phyloP scores from a whole-genome alignment of 2,329 filamentous ascomycete species.

The Penicillium verrucosum region DNA sequence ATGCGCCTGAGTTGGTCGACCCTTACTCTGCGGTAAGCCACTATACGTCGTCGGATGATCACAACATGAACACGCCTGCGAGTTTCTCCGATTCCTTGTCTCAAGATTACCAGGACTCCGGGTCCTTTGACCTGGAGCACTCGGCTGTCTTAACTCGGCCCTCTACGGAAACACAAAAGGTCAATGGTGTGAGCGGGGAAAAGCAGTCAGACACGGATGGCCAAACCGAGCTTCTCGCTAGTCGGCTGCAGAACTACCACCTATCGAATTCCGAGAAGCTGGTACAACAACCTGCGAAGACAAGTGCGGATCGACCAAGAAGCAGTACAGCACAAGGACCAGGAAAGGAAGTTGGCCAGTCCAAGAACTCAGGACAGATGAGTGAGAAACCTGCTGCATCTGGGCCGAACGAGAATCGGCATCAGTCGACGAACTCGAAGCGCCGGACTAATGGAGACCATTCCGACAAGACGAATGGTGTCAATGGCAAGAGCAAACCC shows the following conservation, averaged over 20 bases:
- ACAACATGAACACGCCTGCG: slow-evolving; percentile 36
- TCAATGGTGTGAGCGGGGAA: slow-evolving; percentile 11
- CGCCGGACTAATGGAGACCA: slow-evolving; percentile 33
- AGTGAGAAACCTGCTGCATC: slow-evolving; percentile 25
- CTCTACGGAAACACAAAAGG: slow-evolving; percentile 25
- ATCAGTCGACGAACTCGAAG: slow-evolving; percentile 31
- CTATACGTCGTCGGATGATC: slow-evolving; percentile 43
- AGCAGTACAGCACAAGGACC: slow-evolving; percentile 13
- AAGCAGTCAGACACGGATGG: slow-evolving; percentile 24
- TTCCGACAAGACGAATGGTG: slow-evolving; percentile 36
- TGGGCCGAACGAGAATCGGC: slow-evolving; percentile 26
- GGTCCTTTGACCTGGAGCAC: slow-evolving; percentile 36
- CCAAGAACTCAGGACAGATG: slow-evolving; percentile 23
- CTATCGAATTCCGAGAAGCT: slow-evolving; percentile 35
- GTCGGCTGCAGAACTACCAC: slow-evolving; percentile 38
- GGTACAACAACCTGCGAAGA: slow-evolving; percentile 23
- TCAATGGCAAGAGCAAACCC: slow-evolving; percentile 33
- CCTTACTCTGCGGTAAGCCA: slow-evolving; percentile 37
- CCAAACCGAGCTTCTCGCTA: slow-evolving; percentile 36
- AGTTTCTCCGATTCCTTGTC: slow-evolving; percentile 40
- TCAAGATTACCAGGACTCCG: slow-evolving; percentile 38
- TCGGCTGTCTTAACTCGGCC: slow-evolving; percentile 26
- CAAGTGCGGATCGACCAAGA: slow-evolving; percentile 26
- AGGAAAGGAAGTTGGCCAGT: slow-evolving; percentile 32
- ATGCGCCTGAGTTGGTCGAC: slow-evolving; percentile 35